A percentile compares a stretch with the other conserved stretches of the same genome.
Conservation (phyloP, 2,329 filamentous ascomycete species). For the Fusarium zealandicum region DNA sequence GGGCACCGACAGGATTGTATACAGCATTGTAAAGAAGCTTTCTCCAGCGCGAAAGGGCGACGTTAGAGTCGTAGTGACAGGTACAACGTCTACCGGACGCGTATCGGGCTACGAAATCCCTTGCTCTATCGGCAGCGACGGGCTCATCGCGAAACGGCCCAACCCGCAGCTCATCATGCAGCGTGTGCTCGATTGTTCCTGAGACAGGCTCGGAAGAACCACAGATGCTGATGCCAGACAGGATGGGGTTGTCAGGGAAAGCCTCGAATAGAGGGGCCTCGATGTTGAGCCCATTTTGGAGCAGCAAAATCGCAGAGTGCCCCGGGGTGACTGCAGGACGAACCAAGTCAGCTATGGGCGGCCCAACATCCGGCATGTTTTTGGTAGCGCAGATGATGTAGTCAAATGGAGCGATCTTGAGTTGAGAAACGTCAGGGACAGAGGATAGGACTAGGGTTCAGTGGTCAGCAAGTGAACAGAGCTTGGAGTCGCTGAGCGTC, state of each 20-base stretch:
- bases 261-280: conserved; percentile 28
- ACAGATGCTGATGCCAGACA: conserved; percentile 39
- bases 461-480: conserved; percentile 3
- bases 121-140: conserved; percentile 27
- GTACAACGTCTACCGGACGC: conserved; percentile 28
- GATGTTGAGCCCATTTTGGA: conserved; percentile 40
- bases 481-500: neutral
- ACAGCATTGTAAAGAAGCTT: conserved; percentile 39
- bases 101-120: conserved; percentile 35
- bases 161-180: conserved; percentile 33
- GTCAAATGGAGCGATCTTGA: conserved; percentile 30
- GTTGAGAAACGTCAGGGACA: conserved; percentile 31
- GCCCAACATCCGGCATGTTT: conserved; percentile 34
- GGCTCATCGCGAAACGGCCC: conserved; percentile 31
- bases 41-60: conserved; percentile 36
- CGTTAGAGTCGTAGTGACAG: conserved; percentile 31
- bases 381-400: conserved; percentile 39
- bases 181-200: conserved; percentile 33
- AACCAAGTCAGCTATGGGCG: conserved; percentile 30
- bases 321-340: conserved; percentile 32
- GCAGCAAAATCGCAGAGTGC: conserved; percentile 32
- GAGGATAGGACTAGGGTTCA: conserved; percentile 21
- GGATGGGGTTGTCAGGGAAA: conserved; percentile 33
- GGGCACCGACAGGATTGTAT: conserved; percentile 35
- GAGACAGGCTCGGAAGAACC: conserved; percentile 36